A percentile compares a stretch with the other conserved stretches of the same genome.
phyloP scores from a whole-genome alignment of 768 basidiomycete species.

The Mycena chlorophos region DNA sequence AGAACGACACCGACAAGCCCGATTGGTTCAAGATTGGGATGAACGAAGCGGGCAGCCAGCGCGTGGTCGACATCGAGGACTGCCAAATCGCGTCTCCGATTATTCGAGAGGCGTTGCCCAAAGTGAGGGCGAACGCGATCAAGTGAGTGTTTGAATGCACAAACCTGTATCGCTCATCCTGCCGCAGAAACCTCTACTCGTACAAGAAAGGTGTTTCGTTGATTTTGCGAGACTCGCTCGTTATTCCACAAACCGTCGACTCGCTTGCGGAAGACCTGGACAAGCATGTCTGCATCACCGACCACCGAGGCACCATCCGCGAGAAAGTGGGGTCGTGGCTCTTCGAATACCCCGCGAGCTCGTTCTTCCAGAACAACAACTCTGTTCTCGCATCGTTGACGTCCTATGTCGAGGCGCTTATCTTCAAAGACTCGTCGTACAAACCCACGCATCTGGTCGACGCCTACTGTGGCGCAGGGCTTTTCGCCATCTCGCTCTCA shows the following conservation, averaged over 20 bases:
- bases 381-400: conserved; percentile 83
- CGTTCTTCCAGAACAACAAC: conserved; percentile 99
- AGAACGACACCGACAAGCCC: conserved; percentile 38
- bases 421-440: conserved; percentile 43
- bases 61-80: conserved; percentile 94
- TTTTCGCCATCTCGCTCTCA: conserved; percentile 84
- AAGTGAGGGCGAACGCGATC: conserved; percentile 65
- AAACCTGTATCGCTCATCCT: background rate
- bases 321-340: conserved; percentile 79
- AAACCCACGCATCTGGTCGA: conserved; percentile 87
- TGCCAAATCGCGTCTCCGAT: conserved; percentile 87
- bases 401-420: conserved; percentile 76
- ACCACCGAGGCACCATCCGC: conserved; percentile 77
- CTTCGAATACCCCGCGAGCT: conserved; percentile 84
- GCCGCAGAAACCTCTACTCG: conserved; percentile 65
- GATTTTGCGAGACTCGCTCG: conserved; percentile 82
- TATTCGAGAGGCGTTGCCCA: conserved; percentile 65
- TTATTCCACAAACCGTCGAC: conserved; percentile 31
- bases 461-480: conserved; percentile 88
- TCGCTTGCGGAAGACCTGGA: conserved; percentile 41
- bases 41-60: conserved; percentile 71
- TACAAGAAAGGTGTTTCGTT: conserved; percentile 90
- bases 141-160: conserved; percentile 44
- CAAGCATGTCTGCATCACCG: conserved; percentile 77
- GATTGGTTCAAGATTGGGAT: conserved; percentile 88